Base-by-base conservation (phyloP, 805 yeast species). In the Candida qinlingensis region DNA sequence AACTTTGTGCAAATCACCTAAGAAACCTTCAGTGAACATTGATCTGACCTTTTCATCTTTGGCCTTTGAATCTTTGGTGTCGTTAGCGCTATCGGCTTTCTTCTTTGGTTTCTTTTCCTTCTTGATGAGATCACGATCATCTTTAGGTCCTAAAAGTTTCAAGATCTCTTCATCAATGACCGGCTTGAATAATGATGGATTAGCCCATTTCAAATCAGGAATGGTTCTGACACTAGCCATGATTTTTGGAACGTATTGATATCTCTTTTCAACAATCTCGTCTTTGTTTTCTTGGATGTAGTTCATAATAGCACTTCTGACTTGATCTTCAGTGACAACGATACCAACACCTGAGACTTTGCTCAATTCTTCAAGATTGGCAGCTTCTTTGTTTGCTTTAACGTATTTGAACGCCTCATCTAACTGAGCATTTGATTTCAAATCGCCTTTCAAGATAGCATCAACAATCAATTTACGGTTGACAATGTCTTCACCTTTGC, bases 1-100 rank as follows among this genome's bases (percentile, higher is more conserved):
- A 28, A 96, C 90, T 66, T 87, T 87, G 69, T 94, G 99, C 59
- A 94, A 75, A 52, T 87, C 96, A 41, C 98, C 98, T 51, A 94
- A 73, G 73, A 94, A 94, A 7, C 99, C 99, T 67, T 94, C 97
- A 13, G 81, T 73, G 64, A 91, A 94, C 96, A 94, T 94, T 43
- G 90, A 80, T 70, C 95, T 69, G 35, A 66, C 64, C 29, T 45
- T 45, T 28, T 37, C 47, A 11, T 46, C 45, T 8, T 37, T 41
- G 7, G 36, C 34, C 12, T 37, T 42, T 19, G 52, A 35, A 53
- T 49, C 11, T 11, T 31, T 31, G 11, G 34, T 44, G 31, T 56
- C 57, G 12, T 50, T 45, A 37, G 58, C 62, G 26, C 19, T 19
- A 19, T 61, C 61, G 41, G 66, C 65, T 13, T 63, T 60, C 12